Percentiles rank a stretch among this genome's conserved stretches.
Evolutionary conservation across 176 grass and related monocot genomes (phyloP).

Genomic region (Triticum turgidum): DNA sequence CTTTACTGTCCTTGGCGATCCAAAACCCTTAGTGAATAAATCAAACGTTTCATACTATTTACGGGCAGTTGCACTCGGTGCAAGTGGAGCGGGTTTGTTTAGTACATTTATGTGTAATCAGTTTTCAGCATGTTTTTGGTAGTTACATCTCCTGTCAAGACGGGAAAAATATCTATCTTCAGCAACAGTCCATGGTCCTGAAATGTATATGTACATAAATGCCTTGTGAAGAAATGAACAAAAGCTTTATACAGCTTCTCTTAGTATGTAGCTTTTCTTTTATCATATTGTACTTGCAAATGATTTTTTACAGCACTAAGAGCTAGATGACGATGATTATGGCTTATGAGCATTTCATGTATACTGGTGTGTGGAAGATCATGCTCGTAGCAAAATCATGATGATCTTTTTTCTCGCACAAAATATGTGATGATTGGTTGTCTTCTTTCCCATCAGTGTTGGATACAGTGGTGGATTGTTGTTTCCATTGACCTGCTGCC

Average conservation of each 20-base stretch:
- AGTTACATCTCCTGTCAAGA: slow-evolving; percentile 10
- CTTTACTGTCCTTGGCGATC: slow-evolving; percentile 10
- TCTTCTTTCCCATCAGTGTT: too few relatives aligned
- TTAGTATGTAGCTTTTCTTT: slow-evolving; percentile 34
- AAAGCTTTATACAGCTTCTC: slow-evolving; percentile 39
- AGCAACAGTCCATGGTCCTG: slow-evolving; percentile 47
- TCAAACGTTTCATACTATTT: slow-evolving; percentile 31
- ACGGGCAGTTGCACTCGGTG: slow-evolving; percentile 30
- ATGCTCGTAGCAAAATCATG: background rate
- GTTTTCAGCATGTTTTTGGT: background rate
- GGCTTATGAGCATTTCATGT: background rate
- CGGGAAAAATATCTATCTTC: slow-evolving; percentile 69
- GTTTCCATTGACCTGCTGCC: too few relatives aligned
- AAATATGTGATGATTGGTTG: too few relatives aligned
- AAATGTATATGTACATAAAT: slow-evolving; percentile 37
- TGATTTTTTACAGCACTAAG: background rate
- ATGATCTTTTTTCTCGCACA: too few relatives aligned
- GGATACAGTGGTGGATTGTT: too few relatives aligned
- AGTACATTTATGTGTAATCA: background rate
- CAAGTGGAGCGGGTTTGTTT: background rate
- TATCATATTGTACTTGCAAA: too few relatives aligned
- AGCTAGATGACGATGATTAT: background rate
- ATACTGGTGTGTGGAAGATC: background rate
- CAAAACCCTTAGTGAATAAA: too few relatives aligned
- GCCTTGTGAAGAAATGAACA: slow-evolving; percentile 53